Base-by-base conservation (phyloP, 345 rosid species). In the Aquilaria yunnanensis region DNA sequence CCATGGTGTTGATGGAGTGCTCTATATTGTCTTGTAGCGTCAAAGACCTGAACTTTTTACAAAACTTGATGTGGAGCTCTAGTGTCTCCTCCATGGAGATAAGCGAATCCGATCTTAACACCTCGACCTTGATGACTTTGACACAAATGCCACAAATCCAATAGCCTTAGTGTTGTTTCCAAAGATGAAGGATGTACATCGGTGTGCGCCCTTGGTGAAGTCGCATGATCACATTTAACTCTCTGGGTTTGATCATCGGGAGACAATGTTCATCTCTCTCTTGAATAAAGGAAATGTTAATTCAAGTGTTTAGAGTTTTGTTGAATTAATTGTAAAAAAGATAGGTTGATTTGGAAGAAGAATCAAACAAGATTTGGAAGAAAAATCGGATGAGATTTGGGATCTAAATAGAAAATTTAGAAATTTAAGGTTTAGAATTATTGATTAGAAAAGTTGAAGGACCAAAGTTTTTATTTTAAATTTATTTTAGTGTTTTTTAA, bases 71-170 rank as follows among this genome's bases (percentile, higher is more conserved):
- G 74, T 83, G 91, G 13, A 86, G 73, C 29, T 75, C 59, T 56
- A 85, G 50, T 1, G 88, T 88, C 70, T 85, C 88, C 54, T 78
- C 84, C 1, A 74, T 72, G 62, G 91, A 78, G 51, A 85, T 85
- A 10, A 65, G 71, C 54, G 60, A 45, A 11, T 72, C 74, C 0
- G 91, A 83, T 66, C 91, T 65, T 37, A 77, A 6, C 3, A 74
- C 80, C 68, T 85, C 91, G 56, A 75, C 83, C 51, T 85, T 81
- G 45, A 85, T 84, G 0, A 86, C 91, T 68, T 85, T 84, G 3
- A 64, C 73, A 63, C 91, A 85, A 34, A 85, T 81, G 29, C 91
- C 91, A 31, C 91, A 83, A 11, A 85, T 33, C 91, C 91, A 83
- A 8, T 73, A 68, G 9, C 91, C 91, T 8, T 81, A 75, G 81